phyloP scores from a whole-genome alignment of 2,329 filamentous ascomycete species.

The Nigrospora oryzae region DNA sequence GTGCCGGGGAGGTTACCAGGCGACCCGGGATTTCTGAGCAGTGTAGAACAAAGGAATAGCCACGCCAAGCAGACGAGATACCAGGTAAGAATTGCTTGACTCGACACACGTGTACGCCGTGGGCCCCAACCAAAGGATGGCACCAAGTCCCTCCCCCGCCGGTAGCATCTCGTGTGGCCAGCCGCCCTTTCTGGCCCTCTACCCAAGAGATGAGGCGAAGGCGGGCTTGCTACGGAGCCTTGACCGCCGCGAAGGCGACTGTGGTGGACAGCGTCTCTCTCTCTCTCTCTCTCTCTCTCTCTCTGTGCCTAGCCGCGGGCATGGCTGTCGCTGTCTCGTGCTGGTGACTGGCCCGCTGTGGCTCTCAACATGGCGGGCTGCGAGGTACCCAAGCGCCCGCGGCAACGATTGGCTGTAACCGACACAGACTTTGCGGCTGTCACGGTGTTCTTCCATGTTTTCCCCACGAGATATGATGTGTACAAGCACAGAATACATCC shows the following conservation, averaged over 20 bases:
- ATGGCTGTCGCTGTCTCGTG: no score
- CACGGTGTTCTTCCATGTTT: conserved; percentile 26
- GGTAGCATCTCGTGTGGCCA: no score
- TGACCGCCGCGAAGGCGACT: no score
- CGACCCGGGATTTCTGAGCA: conserved; percentile 25
- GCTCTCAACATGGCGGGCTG: no score
- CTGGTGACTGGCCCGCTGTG: no score
- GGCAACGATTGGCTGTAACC: conserved; percentile 17
- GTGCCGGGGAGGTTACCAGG: conserved; percentile 29
- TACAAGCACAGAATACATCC: conserved; percentile 31
- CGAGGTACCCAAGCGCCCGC: neutral
- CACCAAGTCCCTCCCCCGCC: no score
- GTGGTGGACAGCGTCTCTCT: no score
- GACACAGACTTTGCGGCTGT: conserved; percentile 29
- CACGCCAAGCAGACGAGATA: conserved; percentile 23
- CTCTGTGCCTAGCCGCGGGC: no score
- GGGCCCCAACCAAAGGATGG: conserved; percentile 11
- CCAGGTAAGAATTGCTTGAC: conserved; percentile 35
- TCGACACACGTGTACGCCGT: conserved; percentile 44
- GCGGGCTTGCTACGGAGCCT: no score
- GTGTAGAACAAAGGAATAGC: conserved; percentile 37
- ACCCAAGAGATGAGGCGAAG: no score
- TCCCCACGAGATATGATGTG: conserved; percentile 25
- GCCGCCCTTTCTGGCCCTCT: no score
- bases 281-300: no score